Evolutionary conservation across 2,329 filamentous ascomycete species (phyloP).

Genomic region (Didymella pomorum): DNA sequence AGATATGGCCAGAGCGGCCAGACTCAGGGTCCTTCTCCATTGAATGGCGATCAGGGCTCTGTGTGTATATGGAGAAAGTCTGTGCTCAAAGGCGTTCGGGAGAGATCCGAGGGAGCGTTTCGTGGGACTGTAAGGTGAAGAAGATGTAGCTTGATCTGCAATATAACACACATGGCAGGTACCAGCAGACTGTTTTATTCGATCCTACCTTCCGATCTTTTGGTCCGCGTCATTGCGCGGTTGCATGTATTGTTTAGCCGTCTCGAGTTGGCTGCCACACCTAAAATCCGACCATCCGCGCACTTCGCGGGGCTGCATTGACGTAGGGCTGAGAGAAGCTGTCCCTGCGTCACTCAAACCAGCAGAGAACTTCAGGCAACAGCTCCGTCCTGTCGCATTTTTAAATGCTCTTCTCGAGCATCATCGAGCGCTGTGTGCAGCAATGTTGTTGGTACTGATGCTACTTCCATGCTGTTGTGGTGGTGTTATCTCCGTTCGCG

Average conservation of each 20-base stretch:
- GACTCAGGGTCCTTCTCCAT: conserved; percentile 19
- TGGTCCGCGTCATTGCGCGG: conserved; percentile 15
- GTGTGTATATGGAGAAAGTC: neutral
- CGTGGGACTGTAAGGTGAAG: neutral
- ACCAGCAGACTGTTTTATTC: conserved; percentile 8
- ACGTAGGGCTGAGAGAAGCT: neutral
- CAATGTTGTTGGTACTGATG: neutral
- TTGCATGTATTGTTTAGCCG: neutral
- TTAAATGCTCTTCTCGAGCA: neutral
- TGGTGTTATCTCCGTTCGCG: conserved; percentile 4
- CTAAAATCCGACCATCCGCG: conserved; percentile 18
- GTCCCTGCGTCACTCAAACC: neutral
- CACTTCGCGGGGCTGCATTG: neutral
- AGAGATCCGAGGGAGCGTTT: neutral
- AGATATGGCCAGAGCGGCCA: conserved; percentile 12
- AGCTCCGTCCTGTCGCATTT: neutral
- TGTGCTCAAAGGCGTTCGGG: conserved; percentile 1
- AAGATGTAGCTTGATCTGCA: neutral
- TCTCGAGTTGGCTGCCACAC: conserved; percentile 2
- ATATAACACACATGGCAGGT: neutral
- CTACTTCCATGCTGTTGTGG: neutral
- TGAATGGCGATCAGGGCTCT: neutral
- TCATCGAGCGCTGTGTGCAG: neutral
- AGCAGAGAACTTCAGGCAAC: neutral
- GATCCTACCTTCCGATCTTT: neutral